Evolutionary conservation across 371 early-diverging fungal genomes (phyloP), one percentile per base, ranked within the genome.

Genomic region (Mortierella sp.): DNA sequence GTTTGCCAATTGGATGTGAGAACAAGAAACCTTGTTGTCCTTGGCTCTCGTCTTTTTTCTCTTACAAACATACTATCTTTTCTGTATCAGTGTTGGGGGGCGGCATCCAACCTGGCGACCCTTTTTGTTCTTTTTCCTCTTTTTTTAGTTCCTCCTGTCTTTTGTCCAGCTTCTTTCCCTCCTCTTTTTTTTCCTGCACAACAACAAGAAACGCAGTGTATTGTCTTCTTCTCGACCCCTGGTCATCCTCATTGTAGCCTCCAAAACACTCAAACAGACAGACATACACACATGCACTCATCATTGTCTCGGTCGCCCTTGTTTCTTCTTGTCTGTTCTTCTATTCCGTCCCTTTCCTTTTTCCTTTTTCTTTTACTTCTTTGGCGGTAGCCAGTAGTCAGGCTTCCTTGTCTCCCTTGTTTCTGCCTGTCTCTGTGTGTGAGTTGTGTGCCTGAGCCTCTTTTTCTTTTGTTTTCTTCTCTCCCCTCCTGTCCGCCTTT

Each of bases 81-180:
- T 51, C 18, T 21, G 51, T 14, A 51, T 51, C 21, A 1, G 4
- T 51, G 18, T 21, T 51, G 51, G 51, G 51, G 51, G 51, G 21
- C 21, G 18, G 38, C 63, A 63, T 63, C 63, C 63, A 63, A 14
- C 35, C 63, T 63, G 63, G 63, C 63, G 16, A 63, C 63, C 63
- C 35, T 63, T 29, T 18, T 35, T 63, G 27, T 32, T 60, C 29
- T 60, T 60, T 60, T 16, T 7, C 29, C 3, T 63, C 21, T 35
- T 63, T 63, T 18, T 35, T 63, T 16, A 38, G 1, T 8, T 35
- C 21, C 14, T 63, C 21, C 16, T 7, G 11, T 27, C 14, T 27
- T 27, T 29, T n/a, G 10, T 14, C 29, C 60, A 12, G 12, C 14
- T 29, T 27, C 38, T 18, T 35, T 18, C 4, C 6, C 16, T 60